Evolutionary conservation across 2,329 filamentous ascomycete species (phyloP).

Genomic region (Talaromyces rugulosus): DNA sequence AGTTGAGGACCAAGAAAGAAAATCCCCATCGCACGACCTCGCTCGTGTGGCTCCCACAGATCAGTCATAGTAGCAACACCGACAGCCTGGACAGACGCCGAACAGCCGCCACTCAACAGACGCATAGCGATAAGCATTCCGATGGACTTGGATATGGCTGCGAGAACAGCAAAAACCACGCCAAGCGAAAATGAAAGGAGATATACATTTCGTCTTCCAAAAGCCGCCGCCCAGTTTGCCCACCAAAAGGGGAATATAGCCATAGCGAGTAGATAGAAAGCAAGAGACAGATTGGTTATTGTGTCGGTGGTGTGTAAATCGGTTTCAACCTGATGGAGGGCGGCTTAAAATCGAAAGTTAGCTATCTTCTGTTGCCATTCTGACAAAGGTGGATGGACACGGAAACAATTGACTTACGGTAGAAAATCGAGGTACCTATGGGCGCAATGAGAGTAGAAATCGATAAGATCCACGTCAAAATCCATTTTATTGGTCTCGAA

Average conservation of each 20-base stretch:
- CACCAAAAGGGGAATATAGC: constrained; percentile 80
- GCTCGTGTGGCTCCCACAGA: constrained; percentile 68
- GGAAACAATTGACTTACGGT: constrained; percentile 51
- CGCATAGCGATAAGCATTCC: constrained; percentile 74
- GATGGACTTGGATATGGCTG: constrained; percentile 65
- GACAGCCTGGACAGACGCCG: constrained; percentile 76
- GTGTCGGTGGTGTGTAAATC: constrained; percentile 62
- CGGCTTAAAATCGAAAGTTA: constrained; percentile 47
- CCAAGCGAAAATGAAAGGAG: constrained; percentile 69
- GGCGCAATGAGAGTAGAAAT: constrained; percentile 73
- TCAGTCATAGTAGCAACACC: constrained; percentile 80
- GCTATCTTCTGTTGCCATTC: neutral
- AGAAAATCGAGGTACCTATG: constrained; percentile 78
- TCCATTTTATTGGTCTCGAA: constrained; percentile 72
- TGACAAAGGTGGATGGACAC: too few species aligned
- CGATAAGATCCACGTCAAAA: constrained; percentile 72
- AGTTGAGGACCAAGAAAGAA: constrained; percentile 77
- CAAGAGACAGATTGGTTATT: constrained; percentile 69
- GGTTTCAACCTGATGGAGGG: constrained; percentile 59
- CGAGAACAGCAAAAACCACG: constrained; percentile 64
- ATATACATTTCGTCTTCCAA: constrained; percentile 71
- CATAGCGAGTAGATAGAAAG: constrained; percentile 79
- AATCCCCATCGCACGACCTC: constrained; percentile 72
- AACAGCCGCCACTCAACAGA: constrained; percentile 67
- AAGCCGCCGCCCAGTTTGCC: constrained; percentile 4